Evolutionary conservation across 2,329 filamentous ascomycete species (phyloP), one percentile per base, ranked within the genome.

Genomic region (Pyricularia sp.): DNA sequence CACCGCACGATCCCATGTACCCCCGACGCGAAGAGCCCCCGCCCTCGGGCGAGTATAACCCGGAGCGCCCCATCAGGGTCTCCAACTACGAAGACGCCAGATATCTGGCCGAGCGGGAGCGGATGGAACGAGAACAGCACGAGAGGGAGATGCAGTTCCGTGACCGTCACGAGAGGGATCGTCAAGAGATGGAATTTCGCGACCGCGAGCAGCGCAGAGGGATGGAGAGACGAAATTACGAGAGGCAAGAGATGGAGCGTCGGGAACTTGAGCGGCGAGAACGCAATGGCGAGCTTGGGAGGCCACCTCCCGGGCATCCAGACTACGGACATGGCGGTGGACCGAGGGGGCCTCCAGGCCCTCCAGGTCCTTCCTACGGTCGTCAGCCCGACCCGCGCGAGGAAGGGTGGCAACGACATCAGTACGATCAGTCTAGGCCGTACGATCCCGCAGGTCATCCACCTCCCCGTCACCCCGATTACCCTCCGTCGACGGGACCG

Each of bases 31-130:
- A 87, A 28, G 85, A 87, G 28, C 74, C 78, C 66, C 77, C 78
- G 4, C 78, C 71, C 59, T 78, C 72, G 67, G 79, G 74, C 72
- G 85, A 87, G 68, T 87, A 87, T 73, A 85, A 85, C 70, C 80
- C 81, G 0, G 86, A 88, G 64, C 80, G 83, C 68, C 78, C 80
- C 1, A 76, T 78, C 26, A 75, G 78, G 14, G 78, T 80, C 2
- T 73, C 82, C 17, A 82, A 84, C 65, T 86, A 84, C 71, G 86
- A 89, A 69, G 85, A 87, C 25, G 82, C 80, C 66, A 78, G 84
- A 63, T 87, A 82, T 69, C 79, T 83, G 69, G 76, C 79, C 17
- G 84, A 85, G 68, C 79, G 81, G 64, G 84, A 85, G 66, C 78
- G 82, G 31, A 78, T 81, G 68, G 77, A 79, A 26, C 73, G 76